These are phyloP conservation scores for Paramecium caudatum DNA, from an alignment of 73 alveolate species.

Conservation along the genomic window DNA sequence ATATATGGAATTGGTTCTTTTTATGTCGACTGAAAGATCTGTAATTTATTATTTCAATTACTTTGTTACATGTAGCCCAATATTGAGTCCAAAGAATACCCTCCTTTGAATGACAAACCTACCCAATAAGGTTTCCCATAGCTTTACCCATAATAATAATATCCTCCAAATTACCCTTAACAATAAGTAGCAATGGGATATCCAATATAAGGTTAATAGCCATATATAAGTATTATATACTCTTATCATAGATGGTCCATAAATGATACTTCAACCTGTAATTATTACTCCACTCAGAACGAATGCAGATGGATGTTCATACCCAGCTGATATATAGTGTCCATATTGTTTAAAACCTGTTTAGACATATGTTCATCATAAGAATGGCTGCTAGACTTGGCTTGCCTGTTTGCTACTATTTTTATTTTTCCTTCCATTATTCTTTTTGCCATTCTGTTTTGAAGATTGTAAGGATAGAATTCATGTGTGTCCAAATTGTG, in stretches of 20 bases:
- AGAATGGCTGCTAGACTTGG: conserved; percentile 24
- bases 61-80: too few species aligned
- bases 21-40: too few species aligned
- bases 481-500: conserved; percentile 46
- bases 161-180: too few species aligned
- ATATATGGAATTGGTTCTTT: too few species aligned
- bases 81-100: too few species aligned
- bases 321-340: conserved; percentile 19
- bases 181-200: too few species aligned
- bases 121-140: too few species aligned
- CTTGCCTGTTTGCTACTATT: neutral
- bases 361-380: neutral
- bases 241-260: neutral
- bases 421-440: conserved; percentile 24
- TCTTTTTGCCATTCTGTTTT: conserved; percentile 57
- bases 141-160: too few species aligned
- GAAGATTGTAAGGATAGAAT: conserved; percentile 48
- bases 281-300: neutral
- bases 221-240: neutral
- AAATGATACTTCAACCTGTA: neutral
- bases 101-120: too few species aligned
- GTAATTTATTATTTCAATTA: too few species aligned
- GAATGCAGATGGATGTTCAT: conserved; percentile 36
- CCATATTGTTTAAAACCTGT: conserved; percentile 53
- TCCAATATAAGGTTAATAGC: neutral